These are phyloP conservation scores for Alternaria ethzedia DNA, from an alignment of 2,329 filamentous ascomycete species.

Conservation along the genomic window DNA sequence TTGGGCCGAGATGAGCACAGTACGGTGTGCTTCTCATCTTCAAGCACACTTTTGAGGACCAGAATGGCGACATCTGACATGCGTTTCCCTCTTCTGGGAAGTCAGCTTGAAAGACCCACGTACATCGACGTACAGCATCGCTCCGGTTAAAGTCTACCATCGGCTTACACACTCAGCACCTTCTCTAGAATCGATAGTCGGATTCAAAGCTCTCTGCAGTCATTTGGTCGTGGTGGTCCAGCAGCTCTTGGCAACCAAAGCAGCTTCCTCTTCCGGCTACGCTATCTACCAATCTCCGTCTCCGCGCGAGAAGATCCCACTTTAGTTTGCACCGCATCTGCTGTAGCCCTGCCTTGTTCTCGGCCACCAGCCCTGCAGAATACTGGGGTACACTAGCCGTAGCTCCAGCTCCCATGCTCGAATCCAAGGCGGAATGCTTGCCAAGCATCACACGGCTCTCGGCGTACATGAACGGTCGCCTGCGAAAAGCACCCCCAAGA, in stretches of 20 bases:
- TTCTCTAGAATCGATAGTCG: not conserved
- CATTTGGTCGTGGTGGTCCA: conserved; percentile 14
- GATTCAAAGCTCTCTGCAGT: not conserved
- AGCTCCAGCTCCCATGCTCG: conserved; percentile 15
- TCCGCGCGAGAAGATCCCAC: not conserved
- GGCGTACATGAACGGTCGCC: conserved; percentile 19
- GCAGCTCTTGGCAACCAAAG: conserved; percentile 20
- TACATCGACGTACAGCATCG: not conserved
- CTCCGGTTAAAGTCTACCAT: conserved; percentile 5
- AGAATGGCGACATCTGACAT: not conserved
- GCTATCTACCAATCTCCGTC: conserved; percentile 15
- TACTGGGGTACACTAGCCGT: conserved; percentile 9
- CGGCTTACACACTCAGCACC: conserved; percentile 6
- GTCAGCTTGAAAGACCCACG: not conserved
- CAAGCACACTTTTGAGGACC: not conserved
- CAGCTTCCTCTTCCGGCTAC: conserved; percentile 26
- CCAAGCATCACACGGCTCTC: conserved; percentile 20
- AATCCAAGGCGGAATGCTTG: conserved; percentile 18
- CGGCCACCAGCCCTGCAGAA: conserved; percentile 5
- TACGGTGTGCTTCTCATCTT: not conserved
- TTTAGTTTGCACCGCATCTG: conserved; percentile 3
- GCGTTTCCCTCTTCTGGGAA: not conserved
- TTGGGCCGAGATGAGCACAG: not conserved
- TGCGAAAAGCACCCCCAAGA: conserved; percentile 19
- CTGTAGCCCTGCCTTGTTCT: conserved; percentile 8